A percentile compares a stretch with the other conserved stretches of the same genome.
Conservation (phyloP, 257 asterid genomes). For the Henckelia pumila region DNA sequence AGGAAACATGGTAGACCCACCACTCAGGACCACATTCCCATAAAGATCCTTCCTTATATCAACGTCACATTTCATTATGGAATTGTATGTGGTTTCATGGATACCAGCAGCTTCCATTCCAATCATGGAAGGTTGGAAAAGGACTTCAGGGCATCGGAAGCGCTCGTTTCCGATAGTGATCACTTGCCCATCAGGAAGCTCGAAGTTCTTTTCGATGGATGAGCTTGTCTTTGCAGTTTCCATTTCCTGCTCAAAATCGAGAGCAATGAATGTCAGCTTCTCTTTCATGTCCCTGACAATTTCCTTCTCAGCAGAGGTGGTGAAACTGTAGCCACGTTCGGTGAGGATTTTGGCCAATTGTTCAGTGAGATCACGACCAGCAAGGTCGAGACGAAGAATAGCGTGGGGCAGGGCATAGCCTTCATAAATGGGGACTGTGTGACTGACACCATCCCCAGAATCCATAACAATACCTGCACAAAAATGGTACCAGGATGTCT, state of each 20-base stretch:
- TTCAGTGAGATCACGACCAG: conserved; percentile 38
- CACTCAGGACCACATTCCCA: conserved; percentile 36
- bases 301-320: conserved; percentile 38
- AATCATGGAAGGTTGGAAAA: conserved; percentile 41
- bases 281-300: conserved; percentile 42
- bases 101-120: conserved; percentile 41
- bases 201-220: conserved; percentile 31
- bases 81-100: conserved; percentile 35
- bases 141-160: conserved; percentile 41
- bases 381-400: conserved; percentile 37
- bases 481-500: not conserved
- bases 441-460: conserved; percentile 43
- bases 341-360: conserved; percentile 32
- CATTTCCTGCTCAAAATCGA: conserved; percentile 37
- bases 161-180: conserved; percentile 39
- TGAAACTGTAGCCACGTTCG: conserved; percentile 35
- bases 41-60: conserved; percentile 40
- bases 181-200: conserved; percentile 38
- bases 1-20: conserved; percentile 34
- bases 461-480: conserved; percentile 37
- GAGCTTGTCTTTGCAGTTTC: conserved; percentile 36
- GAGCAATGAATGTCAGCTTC: conserved; percentile 35
- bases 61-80: conserved; percentile 40
- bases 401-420: conserved; percentile 38
- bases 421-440: conserved; percentile 36